Conservation (phyloP, 768 basidiomycete genomes). For the Auricularia heimuer region DNA sequence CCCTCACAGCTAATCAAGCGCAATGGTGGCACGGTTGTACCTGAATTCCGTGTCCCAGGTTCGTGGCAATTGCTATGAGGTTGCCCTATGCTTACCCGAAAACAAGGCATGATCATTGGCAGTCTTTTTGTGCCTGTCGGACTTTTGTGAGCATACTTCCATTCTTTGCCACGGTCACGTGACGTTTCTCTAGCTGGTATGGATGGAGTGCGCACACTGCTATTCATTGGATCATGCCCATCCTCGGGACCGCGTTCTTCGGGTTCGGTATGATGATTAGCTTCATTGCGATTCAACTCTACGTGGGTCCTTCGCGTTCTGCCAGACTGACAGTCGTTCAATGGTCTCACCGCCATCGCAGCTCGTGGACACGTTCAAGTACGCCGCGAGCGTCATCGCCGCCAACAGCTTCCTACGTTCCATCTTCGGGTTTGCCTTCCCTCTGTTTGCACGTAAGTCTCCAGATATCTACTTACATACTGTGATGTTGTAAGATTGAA, state of each 20-base stretch:
- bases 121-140: slow-evolving; percentile 48
- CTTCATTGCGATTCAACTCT: slow-evolving; percentile 4
- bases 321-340: slow-evolving; percentile 9
- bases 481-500: neutral
- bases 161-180: neutral
- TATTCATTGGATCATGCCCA: slow-evolving; percentile 69
- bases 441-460: slow-evolving; percentile 39
- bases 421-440: slow-evolving; percentile 53
- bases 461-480: neutral
- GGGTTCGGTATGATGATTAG: neutral
- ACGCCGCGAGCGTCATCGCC: slow-evolving; percentile 55
- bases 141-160: neutral
- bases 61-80: slow-evolving; percentile 7
- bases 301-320: neutral
- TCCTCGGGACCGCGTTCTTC: slow-evolving; percentile 31
- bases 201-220: slow-evolving; percentile 68
- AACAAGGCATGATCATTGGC: slow-evolving; percentile 45
- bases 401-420: slow-evolving; percentile 57
- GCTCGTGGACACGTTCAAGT: slow-evolving; percentile 54
- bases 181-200: slow-evolving; percentile 23
- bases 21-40: slow-evolving; percentile 53
- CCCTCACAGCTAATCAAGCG: slow-evolving; percentile 14
- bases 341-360: slow-evolving; percentile 28
- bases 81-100: too few species aligned
- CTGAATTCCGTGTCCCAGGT: slow-evolving; percentile 63